Evolutionary conservation across 1,139 yeast genomes (phyloP).

Genomic region (Saccharomyces hybrid): DNA sequence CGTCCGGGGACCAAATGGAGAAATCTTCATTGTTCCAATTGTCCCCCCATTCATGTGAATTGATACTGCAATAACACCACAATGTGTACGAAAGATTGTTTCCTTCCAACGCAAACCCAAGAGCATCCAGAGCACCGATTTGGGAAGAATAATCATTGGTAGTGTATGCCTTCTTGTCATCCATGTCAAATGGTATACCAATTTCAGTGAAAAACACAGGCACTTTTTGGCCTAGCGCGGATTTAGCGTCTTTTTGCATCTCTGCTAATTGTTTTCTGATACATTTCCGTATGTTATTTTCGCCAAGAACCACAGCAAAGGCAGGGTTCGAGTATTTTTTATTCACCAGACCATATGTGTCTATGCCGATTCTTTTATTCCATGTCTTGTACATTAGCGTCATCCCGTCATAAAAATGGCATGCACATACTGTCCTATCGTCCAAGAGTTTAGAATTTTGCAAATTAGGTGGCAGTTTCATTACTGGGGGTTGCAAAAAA

Average conservation of each 20-base stretch:
- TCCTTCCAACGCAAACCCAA: constrained; percentile 69
- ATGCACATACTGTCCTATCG: constrained; percentile 61
- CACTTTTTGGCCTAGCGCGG: constrained; percentile 46
- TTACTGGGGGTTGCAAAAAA: constrained; percentile 75
- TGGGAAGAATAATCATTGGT: constrained; percentile 65
- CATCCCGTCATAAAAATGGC: constrained; percentile 91
- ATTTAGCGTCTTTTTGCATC: constrained; percentile 55
- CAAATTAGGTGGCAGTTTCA: constrained; percentile 69
- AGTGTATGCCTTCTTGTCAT: constrained; percentile 57
- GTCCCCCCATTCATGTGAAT: constrained; percentile 80
- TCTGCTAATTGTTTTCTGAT: constrained; percentile 57
- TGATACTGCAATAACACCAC: constrained; percentile 76
- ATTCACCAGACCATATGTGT: constrained; percentile 84
- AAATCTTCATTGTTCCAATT: constrained; percentile 90
- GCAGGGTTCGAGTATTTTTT: constrained; percentile 68
- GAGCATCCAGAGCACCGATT: constrained; percentile 75
- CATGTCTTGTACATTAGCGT: constrained; percentile 83
- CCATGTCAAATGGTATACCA: constrained; percentile 98
- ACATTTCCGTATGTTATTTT: constrained; percentile 64
- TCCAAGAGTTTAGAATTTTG: constrained; percentile 52
- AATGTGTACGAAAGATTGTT: constrained; percentile 63
- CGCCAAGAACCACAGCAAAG: constrained; percentile 75
- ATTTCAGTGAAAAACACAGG: constrained; percentile 84
- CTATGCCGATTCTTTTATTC: constrained; percentile 72
- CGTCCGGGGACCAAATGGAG: constrained; percentile 75